Percentiles rank a stretch among this genome's conserved stretches.
These are phyloP conservation scores for Dendrobium nobile DNA, from an alignment of 106 monocot genomes.

Conservation along the genomic window DNA sequence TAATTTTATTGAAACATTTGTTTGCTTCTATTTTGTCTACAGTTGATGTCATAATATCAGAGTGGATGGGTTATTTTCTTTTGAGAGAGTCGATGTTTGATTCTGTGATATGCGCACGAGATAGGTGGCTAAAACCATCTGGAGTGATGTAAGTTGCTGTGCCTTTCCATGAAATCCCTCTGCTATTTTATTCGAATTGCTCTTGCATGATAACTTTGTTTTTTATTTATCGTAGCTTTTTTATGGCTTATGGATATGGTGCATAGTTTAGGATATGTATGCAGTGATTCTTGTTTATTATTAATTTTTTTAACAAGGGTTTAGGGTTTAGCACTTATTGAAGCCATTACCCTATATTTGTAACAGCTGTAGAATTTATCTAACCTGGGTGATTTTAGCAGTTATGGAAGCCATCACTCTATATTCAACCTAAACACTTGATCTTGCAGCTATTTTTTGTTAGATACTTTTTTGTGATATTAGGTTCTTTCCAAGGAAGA, in stretches of 20 bases:
- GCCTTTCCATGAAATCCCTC: neutral
- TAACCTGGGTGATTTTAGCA: too few relatives aligned
- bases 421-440: too few relatives aligned
- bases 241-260: neutral
- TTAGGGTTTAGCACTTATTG: too few relatives aligned
- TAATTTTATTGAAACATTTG: neutral
- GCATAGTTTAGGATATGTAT: neutral
- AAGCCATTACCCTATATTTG: neutral
- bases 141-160: constrained; percentile 69
- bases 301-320: neutral
- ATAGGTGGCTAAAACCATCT: constrained; percentile 81
- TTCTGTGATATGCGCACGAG: constrained; percentile 92
- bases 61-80: constrained; percentile 99
- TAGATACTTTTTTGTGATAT: too few relatives aligned
- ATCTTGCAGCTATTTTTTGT: too few relatives aligned
- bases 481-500: too few relatives aligned
- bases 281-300: neutral
- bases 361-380: neutral
- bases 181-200: neutral
- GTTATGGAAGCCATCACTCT: too few relatives aligned
- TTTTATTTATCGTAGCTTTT: neutral
- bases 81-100: constrained; percentile 95
- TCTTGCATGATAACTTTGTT: neutral
- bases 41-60: constrained; percentile 99
- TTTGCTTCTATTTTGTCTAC: constrained; percentile 9